Evolutionary conservation across 2,329 filamentous ascomycete species (phyloP), one percentile per base, ranked within the genome.

Genomic region (Fusarium phyllophilum): DNA sequence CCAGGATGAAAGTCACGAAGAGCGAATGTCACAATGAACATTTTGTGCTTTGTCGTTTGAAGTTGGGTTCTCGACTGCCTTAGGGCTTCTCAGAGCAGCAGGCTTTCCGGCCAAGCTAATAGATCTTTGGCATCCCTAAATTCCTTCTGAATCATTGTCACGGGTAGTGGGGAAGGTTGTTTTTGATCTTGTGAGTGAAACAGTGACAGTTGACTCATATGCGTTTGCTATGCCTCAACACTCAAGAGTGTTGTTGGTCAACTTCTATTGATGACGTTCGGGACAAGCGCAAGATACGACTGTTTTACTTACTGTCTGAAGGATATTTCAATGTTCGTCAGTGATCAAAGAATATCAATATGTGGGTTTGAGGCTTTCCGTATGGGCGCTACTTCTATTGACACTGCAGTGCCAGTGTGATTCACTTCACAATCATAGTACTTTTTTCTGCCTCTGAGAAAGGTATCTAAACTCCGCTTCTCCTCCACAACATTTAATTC

Each of bases 321-420:
- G 20, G 31, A 7, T 24, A 6, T 29, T 17, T 18, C 14, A 60
- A 41, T 36, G 24, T 9, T 22, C 34, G 20, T 24, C 39, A 67
- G 15, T 61, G 62, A 18, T 20, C 20, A 46, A 46, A 39, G 31
- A 11, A 26, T 20, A 39, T 26, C 33, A 39, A 26, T 45, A n/a
- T 36, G 49, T 24, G 18, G 20, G 18, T 15, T 52, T 13, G 8
- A 9, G 24, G 49, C 15, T 11, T 36, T 22, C 26, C 26, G n/a
- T 36, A 8, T 49, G 31, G 26, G 12, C 6, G 17, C 15, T 41
- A 39, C 55, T 44, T 26, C 33, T 26, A 46, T n/a, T 55, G 66
- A 22, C 51, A 70, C 42, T 66, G 15, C 59, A 17, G 17, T 49
- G 20, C 22, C 55, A 70, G 31, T 55, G 33, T 15, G 52, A 52